phyloP scores from a whole-genome alignment of 345 rosid species.

The Punica granatum region DNA sequence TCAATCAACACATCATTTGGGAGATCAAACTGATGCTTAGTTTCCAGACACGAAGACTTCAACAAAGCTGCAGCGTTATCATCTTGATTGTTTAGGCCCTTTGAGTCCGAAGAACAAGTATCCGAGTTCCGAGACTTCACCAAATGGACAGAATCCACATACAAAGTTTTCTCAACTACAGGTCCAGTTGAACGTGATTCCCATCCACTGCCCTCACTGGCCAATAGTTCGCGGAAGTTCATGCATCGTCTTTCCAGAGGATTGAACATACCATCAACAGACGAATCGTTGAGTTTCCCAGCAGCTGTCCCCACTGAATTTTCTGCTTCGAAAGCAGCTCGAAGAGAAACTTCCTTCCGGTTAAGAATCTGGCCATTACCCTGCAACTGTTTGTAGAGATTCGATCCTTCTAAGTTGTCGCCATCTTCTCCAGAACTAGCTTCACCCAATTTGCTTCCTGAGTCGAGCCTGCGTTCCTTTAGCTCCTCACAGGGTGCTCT shows the following conservation, averaged over 20 bases:
- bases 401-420: conserved; percentile 22
- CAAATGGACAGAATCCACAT: conserved; percentile 52
- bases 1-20: conserved; percentile 9
- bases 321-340: conserved; percentile 10
- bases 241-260: conserved; percentile 16
- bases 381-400: conserved; percentile 21
- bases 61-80: conserved; percentile 18
- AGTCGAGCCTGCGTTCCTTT: conserved; percentile 23
- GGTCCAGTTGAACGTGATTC: conserved; percentile 30
- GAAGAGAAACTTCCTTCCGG: neutral
- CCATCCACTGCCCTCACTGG: conserved; percentile 38
- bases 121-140: conserved; percentile 20
- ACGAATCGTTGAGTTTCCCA: conserved; percentile 17
- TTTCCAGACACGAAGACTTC: conserved; percentile 25
- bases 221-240: conserved; percentile 44
- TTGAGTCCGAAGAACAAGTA: conserved; percentile 18
- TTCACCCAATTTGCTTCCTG: conserved; percentile 12
- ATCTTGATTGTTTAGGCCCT: neutral
- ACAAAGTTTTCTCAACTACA: conserved; percentile 64
- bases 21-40: conserved; percentile 9
- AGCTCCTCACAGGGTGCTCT: neutral
- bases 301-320: conserved; percentile 13
- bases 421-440: conserved; percentile 7
- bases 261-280: conserved; percentile 8
- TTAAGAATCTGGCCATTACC: neutral